Evolutionary conservation across 345 rosid genomes (phyloP).

Genomic region (Carallia brachiata): DNA sequence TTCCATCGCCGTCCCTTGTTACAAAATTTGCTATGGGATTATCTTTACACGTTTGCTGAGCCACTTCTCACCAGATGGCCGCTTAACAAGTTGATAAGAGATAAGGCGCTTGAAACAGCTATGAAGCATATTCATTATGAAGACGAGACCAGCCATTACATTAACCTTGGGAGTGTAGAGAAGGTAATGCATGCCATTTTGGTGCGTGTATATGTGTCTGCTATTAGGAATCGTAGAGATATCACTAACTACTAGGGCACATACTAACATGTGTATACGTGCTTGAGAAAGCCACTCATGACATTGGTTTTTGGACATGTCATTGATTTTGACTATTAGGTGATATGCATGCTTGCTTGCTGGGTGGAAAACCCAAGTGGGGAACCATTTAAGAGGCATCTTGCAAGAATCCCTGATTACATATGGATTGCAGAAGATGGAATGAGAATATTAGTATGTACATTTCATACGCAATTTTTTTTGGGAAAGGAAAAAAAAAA

Average conservation of each 20-base stretch:
- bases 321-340: not conserved
- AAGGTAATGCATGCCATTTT: constrained; percentile 34
- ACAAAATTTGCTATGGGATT: constrained; percentile 57
- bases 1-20: constrained; percentile 51
- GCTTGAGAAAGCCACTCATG: too few species aligned
- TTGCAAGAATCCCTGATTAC: constrained; percentile 27
- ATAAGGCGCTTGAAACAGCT: constrained; percentile 47
- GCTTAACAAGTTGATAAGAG: constrained; percentile 43
- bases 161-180: constrained; percentile 54
- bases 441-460: constrained; percentile 13
- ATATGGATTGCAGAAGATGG: constrained; percentile 39
- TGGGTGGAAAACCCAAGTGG: constrained; percentile 14
- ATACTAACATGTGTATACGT: too few species aligned
- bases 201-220: too few species aligned
- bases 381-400: constrained; percentile 20
- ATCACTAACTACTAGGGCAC: too few species aligned
- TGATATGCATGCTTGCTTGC: constrained; percentile 6
- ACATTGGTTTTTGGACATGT: too few species aligned
- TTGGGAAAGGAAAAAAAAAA: too few species aligned
- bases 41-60: constrained; percentile 45
- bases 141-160: constrained; percentile 53
- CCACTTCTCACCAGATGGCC: constrained; percentile 57
- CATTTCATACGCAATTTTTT: too few species aligned
- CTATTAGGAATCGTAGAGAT: too few species aligned
- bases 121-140: constrained; percentile 63